Evolutionary conservation across 2,329 filamentous ascomycete genomes (phyloP).

Genomic region (Phaeosphaeria sp.): DNA sequence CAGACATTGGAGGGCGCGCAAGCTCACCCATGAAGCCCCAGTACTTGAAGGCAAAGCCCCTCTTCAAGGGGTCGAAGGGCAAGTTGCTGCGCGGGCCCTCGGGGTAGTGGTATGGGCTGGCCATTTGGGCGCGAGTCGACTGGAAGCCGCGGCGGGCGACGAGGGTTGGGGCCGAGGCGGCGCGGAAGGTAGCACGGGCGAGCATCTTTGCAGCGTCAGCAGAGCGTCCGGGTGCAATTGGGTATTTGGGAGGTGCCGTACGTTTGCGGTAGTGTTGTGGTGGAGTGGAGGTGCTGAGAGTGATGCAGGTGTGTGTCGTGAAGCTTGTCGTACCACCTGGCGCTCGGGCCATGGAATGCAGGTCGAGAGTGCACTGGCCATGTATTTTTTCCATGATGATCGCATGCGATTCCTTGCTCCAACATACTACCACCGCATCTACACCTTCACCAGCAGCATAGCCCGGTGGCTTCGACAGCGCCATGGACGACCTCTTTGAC

Average conservation of each 20-base stretch:
- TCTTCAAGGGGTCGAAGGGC: slow-evolving; percentile 94
- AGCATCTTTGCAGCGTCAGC: slow-evolving; percentile 74
- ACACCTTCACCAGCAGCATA: not conserved
- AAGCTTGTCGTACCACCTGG: slow-evolving; percentile 6
- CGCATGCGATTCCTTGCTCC: not conserved
- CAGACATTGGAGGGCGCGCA: slow-evolving; percentile 32
- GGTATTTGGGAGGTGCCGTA: slow-evolving; percentile 23
- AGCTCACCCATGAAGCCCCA: slow-evolving; percentile 76
- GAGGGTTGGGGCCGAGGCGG: slow-evolving; percentile 65
- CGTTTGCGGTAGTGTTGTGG: slow-evolving; percentile 38
- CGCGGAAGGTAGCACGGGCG: slow-evolving; percentile 69
- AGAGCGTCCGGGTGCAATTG: slow-evolving; percentile 29
- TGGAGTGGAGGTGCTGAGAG: slow-evolving; percentile 23
- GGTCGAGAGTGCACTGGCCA: not conserved
- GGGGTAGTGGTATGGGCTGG: slow-evolving; percentile 96
- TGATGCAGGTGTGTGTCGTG: not conserved
- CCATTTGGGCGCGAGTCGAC: slow-evolving; percentile 82
- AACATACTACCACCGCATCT: not conserved
- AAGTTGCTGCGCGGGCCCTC: slow-evolving; percentile 95
- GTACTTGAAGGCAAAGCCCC: slow-evolving; percentile 83
- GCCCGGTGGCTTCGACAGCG: not conserved
- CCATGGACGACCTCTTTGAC: slow-evolving; percentile 55
- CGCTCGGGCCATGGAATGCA: not conserved
- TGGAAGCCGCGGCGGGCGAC: slow-evolving; percentile 93
- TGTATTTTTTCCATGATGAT: not conserved